Percentiles rank a stretch among this genome's conserved stretches.
Evolutionary conservation across 768 basidiomycete species (phyloP).

Genomic region (Clitopilus passeckerianus): DNA sequence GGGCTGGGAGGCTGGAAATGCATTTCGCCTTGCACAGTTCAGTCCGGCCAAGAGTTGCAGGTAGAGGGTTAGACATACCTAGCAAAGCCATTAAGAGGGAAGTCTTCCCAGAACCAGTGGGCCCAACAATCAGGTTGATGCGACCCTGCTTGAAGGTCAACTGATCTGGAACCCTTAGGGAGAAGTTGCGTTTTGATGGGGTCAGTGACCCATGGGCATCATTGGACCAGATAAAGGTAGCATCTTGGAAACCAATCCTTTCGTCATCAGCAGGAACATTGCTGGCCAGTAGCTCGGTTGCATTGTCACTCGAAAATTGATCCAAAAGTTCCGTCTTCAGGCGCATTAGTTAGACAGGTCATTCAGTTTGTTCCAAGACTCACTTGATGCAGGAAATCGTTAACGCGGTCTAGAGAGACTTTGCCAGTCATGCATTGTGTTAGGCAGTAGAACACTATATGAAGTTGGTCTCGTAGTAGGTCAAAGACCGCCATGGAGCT

Average conservation of each 20-base stretch:
- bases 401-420: slow-evolving; percentile 58
- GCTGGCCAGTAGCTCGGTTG: slow-evolving; percentile 7
- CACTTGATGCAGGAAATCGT: slow-evolving; percentile 35
- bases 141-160: slow-evolving; percentile 46
- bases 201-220: slow-evolving; percentile 25
- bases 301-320: slow-evolving; percentile 22
- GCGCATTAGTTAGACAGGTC: background rate
- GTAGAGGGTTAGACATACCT: slow-evolving; percentile 15
- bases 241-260: slow-evolving; percentile 47
- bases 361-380: background rate
- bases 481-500: slow-evolving; percentile 59
- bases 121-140: slow-evolving; percentile 57
- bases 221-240: slow-evolving; percentile 53
- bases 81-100: slow-evolving; percentile 62
- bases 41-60: background rate
- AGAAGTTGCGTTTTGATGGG: slow-evolving; percentile 41
- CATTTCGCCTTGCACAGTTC: slow-evolving; percentile 47
- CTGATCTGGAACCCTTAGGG: slow-evolving; percentile 46
- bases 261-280: slow-evolving; percentile 15
- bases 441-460: slow-evolving; percentile 26
- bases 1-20: slow-evolving; percentile 48
- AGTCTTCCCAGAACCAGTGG: slow-evolving; percentile 61
- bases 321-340: slow-evolving; percentile 45
- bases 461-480: slow-evolving; percentile 48
- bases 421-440: slow-evolving; percentile 33